Conservation (phyloP, 305 asterid species). For the Stenogyne calaminthoides region DNA sequence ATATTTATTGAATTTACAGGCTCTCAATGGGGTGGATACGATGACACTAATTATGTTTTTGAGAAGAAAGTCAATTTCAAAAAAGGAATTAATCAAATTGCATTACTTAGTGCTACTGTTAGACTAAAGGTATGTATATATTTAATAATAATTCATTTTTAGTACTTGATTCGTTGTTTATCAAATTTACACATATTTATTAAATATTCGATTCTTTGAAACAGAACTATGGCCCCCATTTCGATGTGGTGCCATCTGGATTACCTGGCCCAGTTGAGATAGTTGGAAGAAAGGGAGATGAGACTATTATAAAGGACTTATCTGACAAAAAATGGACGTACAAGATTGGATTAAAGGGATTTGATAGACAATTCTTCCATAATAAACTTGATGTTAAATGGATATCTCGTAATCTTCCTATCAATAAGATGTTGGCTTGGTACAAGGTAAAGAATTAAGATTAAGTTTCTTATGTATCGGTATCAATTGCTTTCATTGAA, state of each 20-base stretch:
- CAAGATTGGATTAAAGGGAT: constrained; percentile 54
- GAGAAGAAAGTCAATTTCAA: constrained; percentile 47
- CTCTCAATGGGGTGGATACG: constrained; percentile 57
- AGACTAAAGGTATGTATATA: constrained; percentile 44
- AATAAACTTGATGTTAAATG: constrained; percentile 31
- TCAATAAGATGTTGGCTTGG: constrained; percentile 62
- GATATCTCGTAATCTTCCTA: constrained; percentile 47
- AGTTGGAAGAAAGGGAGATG: constrained; percentile 53
- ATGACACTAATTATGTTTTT: constrained; percentile 26
- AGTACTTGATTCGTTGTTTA: background rate
- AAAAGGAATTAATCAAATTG: constrained; percentile 53
- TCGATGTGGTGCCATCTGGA: constrained; percentile 44
- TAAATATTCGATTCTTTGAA: background rate
- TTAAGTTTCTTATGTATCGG: too few relatives aligned
- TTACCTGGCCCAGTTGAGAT: constrained; percentile 64
- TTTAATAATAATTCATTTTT: background rate
- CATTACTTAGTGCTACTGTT: constrained; percentile 69
- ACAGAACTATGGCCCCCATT: constrained; percentile 63
- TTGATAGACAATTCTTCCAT: constrained; percentile 25
- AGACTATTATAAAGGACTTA: constrained; percentile 53
- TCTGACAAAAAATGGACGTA: constrained; percentile 64
- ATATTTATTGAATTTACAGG: constrained; percentile 28
- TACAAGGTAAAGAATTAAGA: too few relatives aligned
- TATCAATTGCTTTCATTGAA: too few relatives aligned
- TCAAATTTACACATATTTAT: background rate